These are phyloP conservation scores for Colletotrichum graminicola DNA, from an alignment of 2,329 filamentous ascomycete species.

Conservation along the genomic window DNA sequence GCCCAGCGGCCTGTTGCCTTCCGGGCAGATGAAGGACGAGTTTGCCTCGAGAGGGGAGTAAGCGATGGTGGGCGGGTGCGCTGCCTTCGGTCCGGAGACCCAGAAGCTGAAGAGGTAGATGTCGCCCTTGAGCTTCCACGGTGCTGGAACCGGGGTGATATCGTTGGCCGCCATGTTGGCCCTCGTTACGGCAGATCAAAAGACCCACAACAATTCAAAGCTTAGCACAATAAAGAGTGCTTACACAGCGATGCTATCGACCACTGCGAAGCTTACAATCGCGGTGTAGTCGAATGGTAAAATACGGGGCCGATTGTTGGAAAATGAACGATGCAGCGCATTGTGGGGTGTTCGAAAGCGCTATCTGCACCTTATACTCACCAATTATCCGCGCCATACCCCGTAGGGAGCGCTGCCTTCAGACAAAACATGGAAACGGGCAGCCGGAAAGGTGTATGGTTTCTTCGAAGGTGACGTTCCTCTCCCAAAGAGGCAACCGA, in stretches of 20 bases:
- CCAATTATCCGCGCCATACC: background rate
- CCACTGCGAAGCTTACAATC: background rate
- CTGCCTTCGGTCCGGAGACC: conserved; percentile 48
- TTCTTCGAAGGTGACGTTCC: background rate
- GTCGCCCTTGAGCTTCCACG: conserved; percentile 61
- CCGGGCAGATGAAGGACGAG: conserved; percentile 53
- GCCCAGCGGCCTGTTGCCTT: conserved; percentile 55
- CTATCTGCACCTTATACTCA: conserved; percentile 19
- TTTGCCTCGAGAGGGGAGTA: conserved; percentile 62
- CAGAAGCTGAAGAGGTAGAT: conserved; percentile 60
- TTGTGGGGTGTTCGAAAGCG: conserved; percentile 4
- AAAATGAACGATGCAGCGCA: background rate
- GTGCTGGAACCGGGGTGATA: conserved; percentile 43
- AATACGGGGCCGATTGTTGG: background rate
- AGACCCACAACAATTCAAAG: no score
- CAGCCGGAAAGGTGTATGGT: background rate
- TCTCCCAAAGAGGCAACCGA: conserved; percentile 26
- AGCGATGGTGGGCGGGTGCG: conserved; percentile 52
- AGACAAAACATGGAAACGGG: background rate
- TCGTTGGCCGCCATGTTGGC: conserved; percentile 13
- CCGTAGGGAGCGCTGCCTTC: background rate
- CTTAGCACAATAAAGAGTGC: background rate
- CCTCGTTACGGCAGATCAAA: background rate
- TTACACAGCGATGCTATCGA: background rate
- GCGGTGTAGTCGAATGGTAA: background rate